These are phyloP conservation scores for Ophiocordyceps camponoti-saundersi DNA, from an alignment of 2,329 filamentous ascomycete species.

Conservation along the genomic window DNA sequence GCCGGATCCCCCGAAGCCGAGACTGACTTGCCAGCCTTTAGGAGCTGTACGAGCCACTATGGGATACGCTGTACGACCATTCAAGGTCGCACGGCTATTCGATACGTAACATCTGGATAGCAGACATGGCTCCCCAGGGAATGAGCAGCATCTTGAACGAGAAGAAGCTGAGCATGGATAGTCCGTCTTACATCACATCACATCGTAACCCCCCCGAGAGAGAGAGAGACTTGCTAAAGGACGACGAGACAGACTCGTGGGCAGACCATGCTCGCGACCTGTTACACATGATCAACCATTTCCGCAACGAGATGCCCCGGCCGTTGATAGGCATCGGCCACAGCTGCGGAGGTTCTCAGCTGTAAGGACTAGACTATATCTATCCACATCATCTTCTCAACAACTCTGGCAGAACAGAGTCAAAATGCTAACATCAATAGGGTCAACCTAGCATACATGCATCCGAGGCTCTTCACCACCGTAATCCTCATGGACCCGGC, in stretches of 20 bases:
- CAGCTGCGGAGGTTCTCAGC: conserved; percentile 51
- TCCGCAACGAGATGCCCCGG: conserved; percentile 44
- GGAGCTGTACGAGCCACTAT: conserved; percentile 76
- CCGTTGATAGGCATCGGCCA: conserved; percentile 68
- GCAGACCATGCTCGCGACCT: conserved; percentile 65
- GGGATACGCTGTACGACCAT: conserved; percentile 46
- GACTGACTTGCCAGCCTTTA: no score
- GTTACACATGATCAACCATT: conserved; percentile 61
- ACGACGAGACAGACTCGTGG: conserved; percentile 48
- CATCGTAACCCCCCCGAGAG: no score
- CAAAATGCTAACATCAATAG: conserved; percentile 28
- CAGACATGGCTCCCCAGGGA: conserved; percentile 64
- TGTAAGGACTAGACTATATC: no score
- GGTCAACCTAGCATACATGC: conserved; percentile 48
- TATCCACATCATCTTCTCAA: no score
- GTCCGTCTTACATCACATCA: conserved; percentile 27
- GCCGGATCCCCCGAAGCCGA: no score
- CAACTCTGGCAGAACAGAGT: no score
- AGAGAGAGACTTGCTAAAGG: neutral
- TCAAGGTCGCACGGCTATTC: conserved; percentile 31
- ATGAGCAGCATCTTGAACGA: conserved; percentile 59
- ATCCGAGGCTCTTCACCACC: conserved; percentile 57
- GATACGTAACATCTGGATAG: conserved; percentile 68
- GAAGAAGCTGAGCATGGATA: conserved; percentile 55
- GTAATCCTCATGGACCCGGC: conserved; percentile 64